Evolutionary conservation across 1,284 basidiomycete genomes (phyloP).

Genomic region (Naganishia albida): DNA sequence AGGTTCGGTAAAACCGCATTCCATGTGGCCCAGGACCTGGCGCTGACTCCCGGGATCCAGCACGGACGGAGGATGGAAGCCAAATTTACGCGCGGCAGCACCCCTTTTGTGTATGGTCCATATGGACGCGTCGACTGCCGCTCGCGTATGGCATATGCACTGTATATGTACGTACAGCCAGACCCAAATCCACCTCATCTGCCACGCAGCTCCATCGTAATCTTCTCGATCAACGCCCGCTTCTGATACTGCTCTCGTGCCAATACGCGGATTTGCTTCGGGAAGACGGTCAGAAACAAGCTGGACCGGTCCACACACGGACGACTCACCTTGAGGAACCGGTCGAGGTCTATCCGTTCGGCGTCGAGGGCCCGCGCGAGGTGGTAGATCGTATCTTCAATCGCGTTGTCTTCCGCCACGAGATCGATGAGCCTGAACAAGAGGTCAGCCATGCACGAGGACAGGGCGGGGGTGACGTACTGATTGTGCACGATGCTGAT

Average conservation of each 20-base stretch:
- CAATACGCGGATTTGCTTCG: constrained; percentile 76
- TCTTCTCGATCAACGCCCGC: constrained; percentile 84
- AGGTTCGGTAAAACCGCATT: too few relatives aligned
- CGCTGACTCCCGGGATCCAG: too few relatives aligned
- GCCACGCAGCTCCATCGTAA: constrained; percentile 47
- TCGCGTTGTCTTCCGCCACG: constrained; percentile 96
- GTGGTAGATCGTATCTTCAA: constrained; percentile 98
- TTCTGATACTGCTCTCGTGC: constrained; percentile 81
- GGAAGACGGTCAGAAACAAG: constrained; percentile 5
- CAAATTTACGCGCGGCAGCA: too few relatives aligned
- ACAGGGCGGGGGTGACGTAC: constrained; percentile 59
- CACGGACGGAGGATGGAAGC: too few relatives aligned
- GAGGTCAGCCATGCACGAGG: constrained; percentile 27
- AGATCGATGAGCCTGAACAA: constrained; percentile 78
- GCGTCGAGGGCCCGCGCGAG: constrained; percentile 89
- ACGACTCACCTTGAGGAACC: constrained; percentile 73
- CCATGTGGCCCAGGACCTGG: too few relatives aligned
- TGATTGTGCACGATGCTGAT: constrained; percentile 96
- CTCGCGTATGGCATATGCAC: neutral
- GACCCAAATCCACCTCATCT: neutral
- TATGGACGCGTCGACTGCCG: too few relatives aligned
- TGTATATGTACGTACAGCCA: neutral
- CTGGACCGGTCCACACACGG: constrained; percentile 31
- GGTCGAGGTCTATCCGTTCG: constrained; percentile 87
- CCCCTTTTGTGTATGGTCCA: too few relatives aligned